These are phyloP conservation scores for Lecanicillium sp. DNA, from an alignment of 2,329 filamentous ascomycete species.

Conservation along the genomic window DNA sequence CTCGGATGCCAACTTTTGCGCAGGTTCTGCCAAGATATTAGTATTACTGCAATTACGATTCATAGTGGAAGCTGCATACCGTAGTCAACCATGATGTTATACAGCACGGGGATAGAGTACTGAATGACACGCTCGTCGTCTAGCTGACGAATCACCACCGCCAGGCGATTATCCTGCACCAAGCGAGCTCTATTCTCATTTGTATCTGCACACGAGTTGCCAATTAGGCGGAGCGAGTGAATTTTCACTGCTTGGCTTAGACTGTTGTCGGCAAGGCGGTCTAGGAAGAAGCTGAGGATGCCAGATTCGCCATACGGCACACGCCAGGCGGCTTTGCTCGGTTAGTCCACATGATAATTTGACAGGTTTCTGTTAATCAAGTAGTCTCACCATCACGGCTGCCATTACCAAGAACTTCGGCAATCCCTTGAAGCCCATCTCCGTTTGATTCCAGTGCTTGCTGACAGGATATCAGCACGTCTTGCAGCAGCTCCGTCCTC, in stretches of 20 bases:
- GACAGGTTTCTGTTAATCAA: too few relatives aligned
- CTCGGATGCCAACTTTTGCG: constrained; percentile 47
- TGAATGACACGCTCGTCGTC: constrained; percentile 38
- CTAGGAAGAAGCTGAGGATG: constrained; percentile 48
- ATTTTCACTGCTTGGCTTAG: constrained; percentile 37
- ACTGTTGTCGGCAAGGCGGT: constrained; percentile 30
- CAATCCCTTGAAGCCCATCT: constrained; percentile 35
- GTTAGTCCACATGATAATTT: constrained; percentile 12
- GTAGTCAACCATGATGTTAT: constrained; percentile 57
- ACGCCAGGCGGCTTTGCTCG: constrained; percentile 44
- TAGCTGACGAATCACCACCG: constrained; percentile 40
- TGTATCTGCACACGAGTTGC: constrained; percentile 57
- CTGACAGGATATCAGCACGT: constrained; percentile 30
- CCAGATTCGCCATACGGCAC: constrained; percentile 49
- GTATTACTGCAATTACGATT: not conserved
- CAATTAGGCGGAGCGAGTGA: constrained; percentile 49
- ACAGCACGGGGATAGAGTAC: constrained; percentile 51
- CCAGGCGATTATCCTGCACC: constrained; percentile 39
- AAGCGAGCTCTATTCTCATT: constrained; percentile 53
- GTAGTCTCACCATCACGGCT: constrained; percentile 50
- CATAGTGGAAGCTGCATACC: constrained; percentile 30
- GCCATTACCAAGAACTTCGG: constrained; percentile 46
- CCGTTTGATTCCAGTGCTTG: constrained; percentile 32
- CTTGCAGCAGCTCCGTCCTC: constrained; percentile 24
- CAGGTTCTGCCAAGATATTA: constrained; percentile 37